Percentiles rank a stretch among this genome's conserved stretches.
phyloP scores from a whole-genome alignment of 2,329 filamentous ascomycete genomes.

The Aspergillus tamarii region DNA sequence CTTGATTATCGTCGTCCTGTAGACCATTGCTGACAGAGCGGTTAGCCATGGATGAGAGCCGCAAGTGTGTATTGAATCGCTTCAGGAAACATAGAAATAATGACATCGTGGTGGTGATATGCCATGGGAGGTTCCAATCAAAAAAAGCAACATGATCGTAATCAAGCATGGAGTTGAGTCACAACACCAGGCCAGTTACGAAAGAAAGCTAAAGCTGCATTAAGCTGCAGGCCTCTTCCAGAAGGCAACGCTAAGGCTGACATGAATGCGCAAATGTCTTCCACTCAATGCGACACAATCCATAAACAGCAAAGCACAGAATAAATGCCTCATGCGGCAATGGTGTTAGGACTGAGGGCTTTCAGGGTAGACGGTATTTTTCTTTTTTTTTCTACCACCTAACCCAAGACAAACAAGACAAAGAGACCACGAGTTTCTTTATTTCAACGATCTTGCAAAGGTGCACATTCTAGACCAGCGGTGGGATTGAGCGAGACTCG shows the following conservation, averaged over 20 bases:
- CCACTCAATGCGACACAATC: constrained; percentile 12
- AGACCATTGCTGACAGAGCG: constrained; percentile 27
- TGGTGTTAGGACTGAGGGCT: not conserved
- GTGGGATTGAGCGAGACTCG: constrained; percentile 13
- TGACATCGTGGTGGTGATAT: constrained; percentile 11
- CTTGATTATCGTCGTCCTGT: constrained; percentile 47
- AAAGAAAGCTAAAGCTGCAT: constrained; percentile 7
- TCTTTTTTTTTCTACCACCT: not conserved
- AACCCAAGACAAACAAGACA: constrained; percentile 2
- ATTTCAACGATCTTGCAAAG: not conserved
- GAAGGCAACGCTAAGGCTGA: constrained; percentile 13
- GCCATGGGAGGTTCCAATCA: not conserved
- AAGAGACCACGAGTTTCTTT: constrained; percentile 5
- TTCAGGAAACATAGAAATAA: constrained; percentile 13
- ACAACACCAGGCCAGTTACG: not conserved
- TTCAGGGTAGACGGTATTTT: not conserved
- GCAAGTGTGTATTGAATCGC: constrained; percentile 2
- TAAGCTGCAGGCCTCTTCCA: constrained; percentile 7
- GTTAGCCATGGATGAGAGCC: constrained; percentile 31
- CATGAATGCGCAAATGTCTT: constrained; percentile 11
- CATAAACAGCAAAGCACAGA: constrained; percentile 12
- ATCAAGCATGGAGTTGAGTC: not conserved
- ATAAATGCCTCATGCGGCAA: not conserved
- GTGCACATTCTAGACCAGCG: not conserved
- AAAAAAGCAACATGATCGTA: not conserved